Conservation (phyloP, 805 yeast genomes). For the Barnettozyma salicaria region DNA sequence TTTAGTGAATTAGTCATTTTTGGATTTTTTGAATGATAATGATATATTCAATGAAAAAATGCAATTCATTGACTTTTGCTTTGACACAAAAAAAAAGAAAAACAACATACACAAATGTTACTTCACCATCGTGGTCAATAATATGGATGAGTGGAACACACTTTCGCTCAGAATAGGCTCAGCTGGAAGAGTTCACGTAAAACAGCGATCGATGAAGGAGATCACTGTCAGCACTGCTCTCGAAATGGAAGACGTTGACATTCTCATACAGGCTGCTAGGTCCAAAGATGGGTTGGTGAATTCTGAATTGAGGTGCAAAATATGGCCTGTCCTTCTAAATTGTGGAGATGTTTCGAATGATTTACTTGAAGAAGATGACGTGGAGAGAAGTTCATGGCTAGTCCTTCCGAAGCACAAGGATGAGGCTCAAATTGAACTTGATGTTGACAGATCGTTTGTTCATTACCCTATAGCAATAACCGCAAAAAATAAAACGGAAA, state of each 20-base stretch:
- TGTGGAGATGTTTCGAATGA: constrained; percentile 9
- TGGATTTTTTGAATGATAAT: background rate
- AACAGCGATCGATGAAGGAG: constrained; percentile 14
- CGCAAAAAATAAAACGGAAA: constrained; percentile 16
- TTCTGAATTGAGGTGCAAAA: constrained; percentile 34
- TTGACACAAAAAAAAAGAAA: background rate
- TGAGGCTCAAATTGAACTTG: constrained; percentile 74
- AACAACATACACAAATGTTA: background rate
- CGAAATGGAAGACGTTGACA: constrained; percentile 25
- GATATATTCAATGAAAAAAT: no score
- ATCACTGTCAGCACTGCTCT: constrained; percentile 35
- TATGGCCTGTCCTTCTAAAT: constrained; percentile 46
- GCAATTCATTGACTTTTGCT: no score
- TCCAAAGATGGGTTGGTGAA: constrained; percentile 44
- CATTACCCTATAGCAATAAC: constrained; percentile 28
- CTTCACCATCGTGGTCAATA: background rate
- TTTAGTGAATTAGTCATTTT: constrained; percentile 5
- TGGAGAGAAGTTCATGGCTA: no score
- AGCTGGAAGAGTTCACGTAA: constrained; percentile 4
- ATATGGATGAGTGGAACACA: constrained; percentile 37
- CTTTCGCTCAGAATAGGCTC: constrained; percentile 38
- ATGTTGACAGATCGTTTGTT: constrained; percentile 67
- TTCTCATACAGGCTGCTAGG: constrained; percentile 32
- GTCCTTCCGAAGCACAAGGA: constrained; percentile 54
- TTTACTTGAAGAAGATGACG: background rate